Conservation (phyloP, 371 early-diverging fungal genomes). For the Mortierella sp. region DNA sequence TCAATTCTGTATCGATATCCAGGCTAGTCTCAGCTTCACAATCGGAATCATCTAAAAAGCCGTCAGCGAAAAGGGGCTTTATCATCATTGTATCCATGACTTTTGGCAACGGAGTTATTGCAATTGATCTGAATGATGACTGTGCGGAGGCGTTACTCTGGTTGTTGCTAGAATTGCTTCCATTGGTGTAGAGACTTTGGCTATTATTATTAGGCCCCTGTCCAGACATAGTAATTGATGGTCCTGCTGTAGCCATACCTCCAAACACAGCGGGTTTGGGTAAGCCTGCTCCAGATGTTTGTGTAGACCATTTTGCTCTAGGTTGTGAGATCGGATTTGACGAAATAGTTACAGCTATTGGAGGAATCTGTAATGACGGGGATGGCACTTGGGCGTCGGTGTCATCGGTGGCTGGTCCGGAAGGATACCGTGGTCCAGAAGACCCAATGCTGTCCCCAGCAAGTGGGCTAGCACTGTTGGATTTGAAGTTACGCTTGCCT, state of each 20-base stretch:
- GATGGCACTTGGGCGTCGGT: background rate
- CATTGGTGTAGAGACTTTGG: too few species aligned
- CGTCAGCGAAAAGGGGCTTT: slow-evolving; percentile 69
- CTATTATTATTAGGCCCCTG: background rate
- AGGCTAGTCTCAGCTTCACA: slow-evolving; percentile 57
- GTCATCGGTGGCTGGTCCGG: slow-evolving; percentile 2
- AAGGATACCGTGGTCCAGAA: slow-evolving; percentile 15
- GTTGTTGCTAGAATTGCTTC: background rate
- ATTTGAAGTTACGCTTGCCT: slow-evolving; percentile 27
- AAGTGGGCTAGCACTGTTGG: slow-evolving; percentile 36
- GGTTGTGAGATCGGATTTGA: slow-evolving; percentile 8
- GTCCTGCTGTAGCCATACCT: slow-evolving; percentile 16
- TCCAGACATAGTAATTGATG: background rate
- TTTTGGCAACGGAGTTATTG: slow-evolving; percentile 25
- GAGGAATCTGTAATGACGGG: background rate
- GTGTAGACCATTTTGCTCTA: slow-evolving; percentile 13
- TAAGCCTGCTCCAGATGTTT: background rate
- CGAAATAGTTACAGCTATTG: slow-evolving; percentile 2
- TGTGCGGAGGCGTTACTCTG: background rate
- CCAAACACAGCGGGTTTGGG: slow-evolving; percentile 14
- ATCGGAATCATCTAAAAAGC: slow-evolving; percentile 66
- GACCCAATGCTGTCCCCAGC: slow-evolving; percentile 9
- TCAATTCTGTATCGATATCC: slow-evolving; percentile 48
- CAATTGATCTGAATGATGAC: background rate
- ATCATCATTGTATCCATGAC: slow-evolving; percentile 60